Evolutionary conservation across 1,284 basidiomycete species (phyloP).

Genomic region (Microstroma glucosiphilum): DNA sequence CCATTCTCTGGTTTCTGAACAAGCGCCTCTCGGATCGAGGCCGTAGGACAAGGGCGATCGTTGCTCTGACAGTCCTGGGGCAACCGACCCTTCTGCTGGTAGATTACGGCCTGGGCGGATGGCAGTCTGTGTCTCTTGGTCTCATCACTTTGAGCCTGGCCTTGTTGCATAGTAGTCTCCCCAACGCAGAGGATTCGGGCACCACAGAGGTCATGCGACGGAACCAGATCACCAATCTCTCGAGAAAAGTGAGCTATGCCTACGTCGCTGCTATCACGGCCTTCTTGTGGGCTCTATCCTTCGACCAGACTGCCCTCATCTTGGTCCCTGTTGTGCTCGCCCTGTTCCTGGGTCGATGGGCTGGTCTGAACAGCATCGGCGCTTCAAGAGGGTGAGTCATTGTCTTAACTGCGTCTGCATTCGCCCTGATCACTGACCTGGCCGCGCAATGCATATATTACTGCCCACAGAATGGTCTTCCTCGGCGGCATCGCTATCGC

Average conservation of each 20-base stretch:
- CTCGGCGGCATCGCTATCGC: constrained; percentile 63
- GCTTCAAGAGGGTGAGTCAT: constrained; percentile 56
- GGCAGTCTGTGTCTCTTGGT: constrained; percentile 50
- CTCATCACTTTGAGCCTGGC: constrained; percentile 35
- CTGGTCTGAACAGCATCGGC: constrained; percentile 65
- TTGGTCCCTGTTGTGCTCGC: constrained; percentile 68
- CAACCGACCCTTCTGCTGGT: constrained; percentile 78
- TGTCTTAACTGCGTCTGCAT: too few relatives aligned
- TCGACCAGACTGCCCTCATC: constrained; percentile 94
- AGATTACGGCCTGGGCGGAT: constrained; percentile 86
- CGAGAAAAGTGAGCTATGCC: constrained; percentile 41
- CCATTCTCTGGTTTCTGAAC: constrained; percentile 50
- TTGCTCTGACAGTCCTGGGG: constrained; percentile 60
- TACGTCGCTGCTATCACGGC: constrained; percentile 69
- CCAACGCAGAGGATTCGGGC: constrained; percentile 27
- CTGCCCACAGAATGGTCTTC: constrained; percentile 55
- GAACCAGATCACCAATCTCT: constrained; percentile 31
- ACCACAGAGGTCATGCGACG: constrained; percentile 10
- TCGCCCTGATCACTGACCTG: too few relatives aligned
- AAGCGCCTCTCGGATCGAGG: constrained; percentile 39
- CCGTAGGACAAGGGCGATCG: constrained; percentile 36
- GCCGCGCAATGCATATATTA: too few relatives aligned
- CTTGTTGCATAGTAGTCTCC: constrained; percentile 38
- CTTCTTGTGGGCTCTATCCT: constrained; percentile 75
- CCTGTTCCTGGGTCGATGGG: constrained; percentile 56